Conservation (phyloP, 208 protist species). For the Leishmania guyanensis region DNA sequence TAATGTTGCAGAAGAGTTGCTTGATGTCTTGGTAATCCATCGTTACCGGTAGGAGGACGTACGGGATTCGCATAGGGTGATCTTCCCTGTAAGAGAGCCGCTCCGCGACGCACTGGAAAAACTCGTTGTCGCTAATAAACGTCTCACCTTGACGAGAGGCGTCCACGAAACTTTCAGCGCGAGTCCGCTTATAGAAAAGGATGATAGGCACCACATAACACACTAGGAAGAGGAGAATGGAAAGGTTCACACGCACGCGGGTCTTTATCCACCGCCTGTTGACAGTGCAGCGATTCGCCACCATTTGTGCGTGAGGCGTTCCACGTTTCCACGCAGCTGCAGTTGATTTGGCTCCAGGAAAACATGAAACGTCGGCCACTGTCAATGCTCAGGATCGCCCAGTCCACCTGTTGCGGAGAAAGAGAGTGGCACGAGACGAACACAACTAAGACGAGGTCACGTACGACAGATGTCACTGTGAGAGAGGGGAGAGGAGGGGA, state of each 20-base stretch:
- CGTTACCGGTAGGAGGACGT: conserved; percentile 36
- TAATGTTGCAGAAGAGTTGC: conserved; percentile 39
- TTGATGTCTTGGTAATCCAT: conserved; percentile 46
- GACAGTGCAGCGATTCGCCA: neutral
- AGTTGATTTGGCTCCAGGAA: neutral
- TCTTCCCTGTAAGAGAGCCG: conserved; percentile 20
- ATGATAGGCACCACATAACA: conserved; percentile 8
- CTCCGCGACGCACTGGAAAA: conserved; percentile 24
- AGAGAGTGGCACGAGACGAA: too few relatives aligned
- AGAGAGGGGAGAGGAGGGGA: too few relatives aligned
- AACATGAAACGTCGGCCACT: too few relatives aligned
- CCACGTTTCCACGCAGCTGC: neutral
- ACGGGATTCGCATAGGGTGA: conserved; percentile 26
- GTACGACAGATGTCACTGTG: too few relatives aligned
- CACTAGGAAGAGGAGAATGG: conserved; percentile 15
- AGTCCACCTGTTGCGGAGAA: too few relatives aligned
- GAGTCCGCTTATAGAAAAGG: conserved; percentile 3
- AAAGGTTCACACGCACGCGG: neutral
- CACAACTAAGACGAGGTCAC: too few relatives aligned
- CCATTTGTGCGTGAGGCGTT: neutral
- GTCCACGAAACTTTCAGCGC: conserved; percentile 9
- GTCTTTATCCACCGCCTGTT: neutral
- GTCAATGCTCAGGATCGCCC: too few relatives aligned
- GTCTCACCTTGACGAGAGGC: conserved; percentile 20
- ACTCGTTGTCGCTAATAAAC: conserved; percentile 25